Base-by-base conservation (phyloP, 2,329 filamentous ascomycete genomes). In the Aspergillus sp. region DNA sequence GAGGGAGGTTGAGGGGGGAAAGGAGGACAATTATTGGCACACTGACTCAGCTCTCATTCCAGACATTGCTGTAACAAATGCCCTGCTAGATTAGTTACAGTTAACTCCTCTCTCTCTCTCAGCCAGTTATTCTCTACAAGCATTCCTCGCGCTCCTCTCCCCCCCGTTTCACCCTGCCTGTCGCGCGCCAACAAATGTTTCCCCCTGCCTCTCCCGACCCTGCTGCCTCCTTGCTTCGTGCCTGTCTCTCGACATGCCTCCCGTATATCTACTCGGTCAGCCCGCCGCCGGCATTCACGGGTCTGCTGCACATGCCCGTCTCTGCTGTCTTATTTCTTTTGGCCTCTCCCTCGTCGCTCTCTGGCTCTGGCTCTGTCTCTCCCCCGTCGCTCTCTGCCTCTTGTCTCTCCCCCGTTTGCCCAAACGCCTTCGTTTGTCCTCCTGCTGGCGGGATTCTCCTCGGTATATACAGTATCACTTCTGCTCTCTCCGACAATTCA, bases 231-330 rank as follows among this genome's bases (percentile, higher is more conserved):
- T 48, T 48, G 44, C 45, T 45, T 40, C 30, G 30, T 32, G 26
- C 28, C 13, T 26, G 16, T 11, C 24, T 24, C 34, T 31, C 29
- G 16, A 32, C 40, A 35, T 39, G 33, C 40, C 37, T 30, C 37
- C 36, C 32, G 37, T 53, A 49, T 50, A 52, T 49, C 48, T 53
- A 48, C 47, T 48, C 45, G 45, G 43, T 41, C 38, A 30, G 33
- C 26, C 41, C 35, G 36, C 38, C 33, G 30, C 34, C 29, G 34
- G 44, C 53, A 46, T 53, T 54, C 52, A 54, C 50, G 51, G 42
- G 50, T 45, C 37, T 45, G 47, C 49, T 49, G 42, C 49, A 42
- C 52, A 55, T 54, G 52, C 51, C 32, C 47, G 43, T 20, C 16
- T 35, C 24, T 32, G 26, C 35, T 34, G 15, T 33, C 30, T 37